phyloP scores from a whole-genome alignment of 257 asterid genomes.

The Osmanthus fragrans region DNA sequence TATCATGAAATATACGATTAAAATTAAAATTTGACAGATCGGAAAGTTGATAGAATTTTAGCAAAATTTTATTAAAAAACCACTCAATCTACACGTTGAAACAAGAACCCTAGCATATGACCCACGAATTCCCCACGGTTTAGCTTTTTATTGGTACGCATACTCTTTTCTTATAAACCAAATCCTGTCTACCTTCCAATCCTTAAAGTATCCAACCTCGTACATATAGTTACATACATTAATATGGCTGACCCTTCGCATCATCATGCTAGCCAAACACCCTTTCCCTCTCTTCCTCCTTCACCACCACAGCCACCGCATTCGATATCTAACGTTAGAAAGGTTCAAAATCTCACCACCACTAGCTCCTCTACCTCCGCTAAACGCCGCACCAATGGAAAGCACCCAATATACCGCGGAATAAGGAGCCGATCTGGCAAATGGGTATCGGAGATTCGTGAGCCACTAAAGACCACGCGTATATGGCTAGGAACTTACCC shows the following conservation, averaged over 20 bases:
- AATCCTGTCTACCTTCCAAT: neutral
- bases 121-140: slow-evolving; percentile 45
- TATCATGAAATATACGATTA: too few relatives aligned
- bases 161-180: neutral
- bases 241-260: slow-evolving; percentile 25
- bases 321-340: slow-evolving; percentile 20
- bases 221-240: too few relatives aligned
- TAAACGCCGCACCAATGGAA: slow-evolving; percentile 23
- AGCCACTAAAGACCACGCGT: slow-evolving; percentile 44
- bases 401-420: slow-evolving; percentile 48
- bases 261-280: slow-evolving; percentile 9
- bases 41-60: too few relatives aligned
- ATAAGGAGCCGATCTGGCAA: slow-evolving; percentile 56
- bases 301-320: slow-evolving; percentile 25
- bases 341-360: neutral
- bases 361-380: neutral
- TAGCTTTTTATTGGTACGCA: neutral
- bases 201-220: too few relatives aligned
- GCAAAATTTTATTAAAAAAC: too few relatives aligned
- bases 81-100: too few relatives aligned
- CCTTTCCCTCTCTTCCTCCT: slow-evolving; percentile 3
- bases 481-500: slow-evolving; percentile 54
- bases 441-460: slow-evolving; percentile 52
- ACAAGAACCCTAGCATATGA: neutral
- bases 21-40: too few relatives aligned